Base-by-base conservation (phyloP, 208 protist genomes). In the Leishmania arabica region DNA sequence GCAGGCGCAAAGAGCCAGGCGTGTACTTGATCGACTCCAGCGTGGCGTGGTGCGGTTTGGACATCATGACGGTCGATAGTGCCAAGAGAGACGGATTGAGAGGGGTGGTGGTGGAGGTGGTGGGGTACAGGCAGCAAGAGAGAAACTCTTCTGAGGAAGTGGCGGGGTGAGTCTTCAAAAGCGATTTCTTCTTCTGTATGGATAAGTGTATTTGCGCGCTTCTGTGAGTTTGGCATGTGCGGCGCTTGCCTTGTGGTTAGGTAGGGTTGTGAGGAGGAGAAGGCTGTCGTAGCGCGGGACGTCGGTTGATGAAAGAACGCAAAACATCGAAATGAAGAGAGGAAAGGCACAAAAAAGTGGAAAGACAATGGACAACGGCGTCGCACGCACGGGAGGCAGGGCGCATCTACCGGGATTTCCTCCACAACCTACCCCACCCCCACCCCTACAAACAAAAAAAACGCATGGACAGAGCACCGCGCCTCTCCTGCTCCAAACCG, bases 1-100 rank as follows among this genome's bases (percentile, higher is more conserved):
- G 84, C 71, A 98, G 85, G 2, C 84, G 86, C 65, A 97, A 84
- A 3, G 83, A 83, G 51, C 90, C 89, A 17, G 80, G 77, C 31
- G 77, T 78, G 86, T 97, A 97, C 87, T 93, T 89, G 80, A 97
- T 96, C 2, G 92, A 95, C 89, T 96, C 91, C 40, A 97, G 84
- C 24, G 92, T 95, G 40, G 62, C 75, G 76, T 91, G 88, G 85
- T 93, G 88, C 4, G 86, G 75, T 31, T 60, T 77, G 2, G 86
- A 78, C 92, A 92, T 93, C 53, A 13, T 66, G 69, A 15, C 7
- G 4, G 56, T 53, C 40, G 6, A 17, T 13, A 37, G 17, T 1
- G 2, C 68, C 19, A 31, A 11, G 6, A 66, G 24, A 45, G n/a
- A 49, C 3, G 66, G 7, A 11, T 34, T 6, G 58, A 68, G 27